A percentile compares a stretch with the other conserved stretches of the same genome.
These are phyloP conservation scores for Aspergillus sp. DNA, from an alignment of 2,329 filamentous ascomycete genomes.

Conservation along the genomic window DNA sequence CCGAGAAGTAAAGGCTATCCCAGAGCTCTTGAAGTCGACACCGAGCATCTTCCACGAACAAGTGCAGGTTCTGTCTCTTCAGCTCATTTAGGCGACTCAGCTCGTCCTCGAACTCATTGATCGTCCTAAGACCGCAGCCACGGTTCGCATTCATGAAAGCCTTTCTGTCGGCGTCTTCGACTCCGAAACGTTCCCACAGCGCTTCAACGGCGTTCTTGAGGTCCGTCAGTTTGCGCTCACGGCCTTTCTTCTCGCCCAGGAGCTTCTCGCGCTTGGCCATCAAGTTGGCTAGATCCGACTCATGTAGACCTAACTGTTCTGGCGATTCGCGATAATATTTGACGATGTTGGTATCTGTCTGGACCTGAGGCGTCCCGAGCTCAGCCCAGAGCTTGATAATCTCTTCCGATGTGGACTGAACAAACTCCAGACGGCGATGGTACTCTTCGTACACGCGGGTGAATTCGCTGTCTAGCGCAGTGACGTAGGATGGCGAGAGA, in stretches of 20 bases:
- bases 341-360: constrained; percentile 84
- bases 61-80: constrained; percentile 89
- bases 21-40: constrained; percentile 91
- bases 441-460: constrained; percentile 97
- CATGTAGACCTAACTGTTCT: constrained; percentile 89
- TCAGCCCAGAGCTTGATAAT: constrained; percentile 96
- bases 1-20: constrained; percentile 90
- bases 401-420: constrained; percentile 74
- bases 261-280: constrained; percentile 77
- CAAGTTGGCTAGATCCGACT: constrained; percentile 77
- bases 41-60: constrained; percentile 94
- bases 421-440: constrained; percentile 73
- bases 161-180: constrained; percentile 81
- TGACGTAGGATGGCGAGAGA: constrained; percentile 85
- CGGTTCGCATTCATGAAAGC: constrained; percentile 83
- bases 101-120: constrained; percentile 96
- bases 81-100: constrained; percentile 82
- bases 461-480: constrained; percentile 85
- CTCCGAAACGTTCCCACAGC: constrained; percentile 83
- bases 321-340: constrained; percentile 87
- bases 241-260: constrained; percentile 80
- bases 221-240: constrained; percentile 76
- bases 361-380: constrained; percentile 87
- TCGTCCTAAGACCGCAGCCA: constrained; percentile 85
- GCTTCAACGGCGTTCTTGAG: constrained; percentile 76